Percentiles rank a stretch among this genome's conserved stretches.
phyloP scores from a whole-genome alignment of 2,329 filamentous ascomycete species.

The Clonostachys rosea region DNA sequence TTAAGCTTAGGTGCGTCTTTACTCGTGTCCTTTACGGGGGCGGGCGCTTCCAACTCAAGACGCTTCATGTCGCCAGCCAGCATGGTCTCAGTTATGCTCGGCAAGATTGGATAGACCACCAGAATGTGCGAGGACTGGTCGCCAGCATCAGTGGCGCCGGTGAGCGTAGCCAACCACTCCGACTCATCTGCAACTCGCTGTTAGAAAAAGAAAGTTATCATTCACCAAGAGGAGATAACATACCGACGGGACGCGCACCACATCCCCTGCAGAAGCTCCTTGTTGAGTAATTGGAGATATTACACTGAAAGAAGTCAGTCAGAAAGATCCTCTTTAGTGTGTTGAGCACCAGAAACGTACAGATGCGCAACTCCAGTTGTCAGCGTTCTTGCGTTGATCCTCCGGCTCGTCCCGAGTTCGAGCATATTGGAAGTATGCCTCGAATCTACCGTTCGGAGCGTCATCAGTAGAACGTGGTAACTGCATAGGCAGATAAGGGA shows the following conservation, averaged over 20 bases:
- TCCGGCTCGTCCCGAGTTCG: slow-evolving; percentile 28
- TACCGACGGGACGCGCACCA: slow-evolving; percentile 21
- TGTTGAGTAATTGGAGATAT: slow-evolving; percentile 31
- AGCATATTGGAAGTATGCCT: slow-evolving; percentile 34
- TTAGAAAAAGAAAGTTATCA: neutral
- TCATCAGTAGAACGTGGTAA: slow-evolving; percentile 29
- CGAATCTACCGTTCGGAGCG: slow-evolving; percentile 27
- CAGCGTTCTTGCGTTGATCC: slow-evolving; percentile 8
- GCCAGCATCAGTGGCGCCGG: slow-evolving; percentile 38
- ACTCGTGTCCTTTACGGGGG: slow-evolving; percentile 35
- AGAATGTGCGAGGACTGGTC: slow-evolving; percentile 69
- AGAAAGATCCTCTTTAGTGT: neutral
- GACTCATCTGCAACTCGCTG: slow-evolving; percentile 7
- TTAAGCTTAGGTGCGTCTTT: slow-evolving; percentile 49
- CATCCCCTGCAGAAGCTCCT: slow-evolving; percentile 31
- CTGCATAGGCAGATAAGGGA: slow-evolving; percentile 29
- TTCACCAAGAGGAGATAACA: slow-evolving; percentile 3
- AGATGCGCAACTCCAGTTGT: slow-evolving; percentile 27
- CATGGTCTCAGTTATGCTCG: slow-evolving; percentile 66
- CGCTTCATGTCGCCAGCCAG: slow-evolving; percentile 70
- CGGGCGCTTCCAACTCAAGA: slow-evolving; percentile 60
- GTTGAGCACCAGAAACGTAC: slow-evolving; percentile 12
- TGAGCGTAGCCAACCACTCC: slow-evolving; percentile 29
- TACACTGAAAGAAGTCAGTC: slow-evolving; percentile 23
- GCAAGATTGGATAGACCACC: slow-evolving; percentile 66